Conservation (phyloP, 2,329 filamentous ascomycete species). For the Nemania bipapillata region DNA sequence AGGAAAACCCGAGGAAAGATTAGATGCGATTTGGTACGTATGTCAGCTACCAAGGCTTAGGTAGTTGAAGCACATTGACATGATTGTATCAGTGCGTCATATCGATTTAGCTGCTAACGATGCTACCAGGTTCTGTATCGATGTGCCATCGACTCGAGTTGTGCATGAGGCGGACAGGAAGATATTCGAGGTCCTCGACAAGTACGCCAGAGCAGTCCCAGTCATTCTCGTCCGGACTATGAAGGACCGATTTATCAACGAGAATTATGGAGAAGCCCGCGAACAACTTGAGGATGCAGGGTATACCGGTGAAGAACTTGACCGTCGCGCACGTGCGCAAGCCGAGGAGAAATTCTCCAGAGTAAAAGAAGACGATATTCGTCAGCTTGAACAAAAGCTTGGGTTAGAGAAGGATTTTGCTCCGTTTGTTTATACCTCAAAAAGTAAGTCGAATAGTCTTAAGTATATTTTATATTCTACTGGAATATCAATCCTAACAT, state of each 20-base stretch:
- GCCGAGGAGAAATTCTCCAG: slow-evolving; percentile 38
- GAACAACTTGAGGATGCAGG: slow-evolving; percentile 38
- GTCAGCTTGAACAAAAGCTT: slow-evolving; percentile 41
- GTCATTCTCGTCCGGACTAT: slow-evolving; percentile 47
- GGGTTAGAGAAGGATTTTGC: slow-evolving; percentile 41
- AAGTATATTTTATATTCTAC: neutral
- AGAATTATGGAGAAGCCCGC: slow-evolving; percentile 38
- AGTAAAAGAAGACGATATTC: slow-evolving; percentile 41
- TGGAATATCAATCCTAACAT: neutral
- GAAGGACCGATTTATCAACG: slow-evolving; percentile 47
- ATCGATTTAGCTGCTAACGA: slow-evolving; percentile 5
- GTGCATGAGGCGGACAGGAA: slow-evolving; percentile 46
- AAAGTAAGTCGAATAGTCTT: slow-evolving; percentile 29
- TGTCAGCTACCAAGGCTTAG: neutral
- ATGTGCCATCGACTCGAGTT: slow-evolving; percentile 42
- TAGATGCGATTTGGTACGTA: slow-evolving; percentile 47
- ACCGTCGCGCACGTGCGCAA: slow-evolving; percentile 33
- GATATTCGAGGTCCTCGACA: slow-evolving; percentile 42
- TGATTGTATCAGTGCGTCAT: neutral
- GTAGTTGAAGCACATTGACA: neutral
- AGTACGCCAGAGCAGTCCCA: slow-evolving; percentile 39
- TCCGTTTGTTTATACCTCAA: slow-evolving; percentile 42
- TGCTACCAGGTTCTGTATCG: slow-evolving; percentile 45
- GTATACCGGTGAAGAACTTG: slow-evolving; percentile 34
- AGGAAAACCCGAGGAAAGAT: slow-evolving; percentile 30